Percentiles rank a stretch among this genome's conserved stretches.
These are phyloP conservation scores for Rhododendron ovatum DNA, from an alignment of 148 eudicot species.

Conservation along the genomic window DNA sequence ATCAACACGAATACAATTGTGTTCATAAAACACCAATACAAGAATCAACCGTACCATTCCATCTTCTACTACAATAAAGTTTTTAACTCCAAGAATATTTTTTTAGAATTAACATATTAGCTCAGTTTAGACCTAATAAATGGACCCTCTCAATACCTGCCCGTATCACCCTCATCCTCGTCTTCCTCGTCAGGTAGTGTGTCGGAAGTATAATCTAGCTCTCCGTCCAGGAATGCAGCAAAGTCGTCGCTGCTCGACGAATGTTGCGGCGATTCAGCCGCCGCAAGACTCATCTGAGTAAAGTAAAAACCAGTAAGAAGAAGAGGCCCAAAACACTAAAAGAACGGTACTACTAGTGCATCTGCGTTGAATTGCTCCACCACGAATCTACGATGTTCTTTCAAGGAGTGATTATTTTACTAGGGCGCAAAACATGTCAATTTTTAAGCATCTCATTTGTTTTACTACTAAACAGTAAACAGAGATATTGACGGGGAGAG, in stretches of 20 bases:
- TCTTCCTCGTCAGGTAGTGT: slow-evolving; percentile 33
- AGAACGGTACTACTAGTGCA: not conserved
- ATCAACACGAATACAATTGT: not conserved
- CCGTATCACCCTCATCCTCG: slow-evolving; percentile 12
- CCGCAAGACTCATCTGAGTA: slow-evolving; percentile 61
- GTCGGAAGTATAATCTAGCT: slow-evolving; percentile 53
- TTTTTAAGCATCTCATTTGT: not conserved
- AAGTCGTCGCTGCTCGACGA: slow-evolving; percentile 89
- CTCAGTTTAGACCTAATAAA: not conserved
- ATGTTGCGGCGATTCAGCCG: slow-evolving; percentile 53
- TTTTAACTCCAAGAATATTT: not conserved
- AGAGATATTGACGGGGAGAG: too few species aligned
- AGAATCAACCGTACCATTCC: not conserved
- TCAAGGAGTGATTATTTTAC: not conserved
- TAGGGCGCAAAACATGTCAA: not conserved
- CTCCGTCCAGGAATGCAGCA: slow-evolving; percentile 63
- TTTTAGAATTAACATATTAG: not conserved
- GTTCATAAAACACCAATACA: not conserved
- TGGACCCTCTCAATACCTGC: slow-evolving; percentile 8
- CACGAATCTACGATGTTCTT: not conserved
- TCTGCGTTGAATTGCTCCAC: not conserved
- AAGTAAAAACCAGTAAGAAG: not conserved
- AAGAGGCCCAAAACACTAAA: not conserved
- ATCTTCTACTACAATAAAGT: not conserved
- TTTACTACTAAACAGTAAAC: too few species aligned